Conservation (phyloP, 345 rosid species). For the Moringa oleifera region DNA sequence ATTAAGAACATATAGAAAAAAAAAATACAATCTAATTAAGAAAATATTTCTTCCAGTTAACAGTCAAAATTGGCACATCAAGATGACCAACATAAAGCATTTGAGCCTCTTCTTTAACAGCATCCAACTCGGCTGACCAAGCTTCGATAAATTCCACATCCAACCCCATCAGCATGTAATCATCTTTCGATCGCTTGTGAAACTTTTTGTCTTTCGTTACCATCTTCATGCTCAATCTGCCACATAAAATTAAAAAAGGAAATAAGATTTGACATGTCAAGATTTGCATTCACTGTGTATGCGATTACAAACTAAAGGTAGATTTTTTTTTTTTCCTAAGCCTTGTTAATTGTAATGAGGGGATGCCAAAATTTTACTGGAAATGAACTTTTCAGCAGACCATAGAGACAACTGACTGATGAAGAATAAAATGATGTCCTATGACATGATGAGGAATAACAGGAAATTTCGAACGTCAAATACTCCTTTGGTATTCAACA, state of each 20-base stretch:
- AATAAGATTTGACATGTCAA: background rate
- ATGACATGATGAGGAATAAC: background rate
- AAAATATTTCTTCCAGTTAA: background rate
- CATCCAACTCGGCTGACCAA: background rate
- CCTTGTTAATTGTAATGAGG: background rate
- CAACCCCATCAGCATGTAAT: background rate
- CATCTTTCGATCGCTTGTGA: background rate
- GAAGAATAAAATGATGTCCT: background rate
- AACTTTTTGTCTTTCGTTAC: constrained; percentile 33
- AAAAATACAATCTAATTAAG: background rate
- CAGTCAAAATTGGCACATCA: background rate
- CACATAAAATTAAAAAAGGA: background rate
- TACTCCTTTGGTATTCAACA: too few relatives aligned
- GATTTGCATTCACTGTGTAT: background rate
- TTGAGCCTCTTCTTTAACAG: background rate
- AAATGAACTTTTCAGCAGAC: background rate
- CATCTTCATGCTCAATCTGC: constrained; percentile 65
- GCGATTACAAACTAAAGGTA: background rate
- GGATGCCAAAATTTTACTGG: background rate
- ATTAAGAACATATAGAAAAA: too few relatives aligned
- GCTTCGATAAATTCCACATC: too few relatives aligned
- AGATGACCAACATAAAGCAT: background rate
- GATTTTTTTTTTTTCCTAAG: too few relatives aligned
- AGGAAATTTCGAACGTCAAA: background rate
- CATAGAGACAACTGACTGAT: background rate